These are phyloP conservation scores for Gossypium anomalum DNA, from an alignment of 345 rosid genomes.

Conservation along the genomic window DNA sequence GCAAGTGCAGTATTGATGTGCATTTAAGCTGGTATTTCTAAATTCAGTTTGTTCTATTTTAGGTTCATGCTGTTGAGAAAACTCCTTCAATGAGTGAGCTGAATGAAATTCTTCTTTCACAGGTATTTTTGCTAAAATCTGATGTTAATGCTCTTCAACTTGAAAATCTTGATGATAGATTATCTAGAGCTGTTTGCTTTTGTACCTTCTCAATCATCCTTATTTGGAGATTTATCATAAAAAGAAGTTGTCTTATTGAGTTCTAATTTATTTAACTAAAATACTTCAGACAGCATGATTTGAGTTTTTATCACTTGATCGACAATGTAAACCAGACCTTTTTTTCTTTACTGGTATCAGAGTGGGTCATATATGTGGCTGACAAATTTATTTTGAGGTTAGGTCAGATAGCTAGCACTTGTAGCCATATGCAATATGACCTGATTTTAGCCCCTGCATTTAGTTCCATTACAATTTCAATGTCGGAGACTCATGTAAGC, in stretches of 20 bases:
- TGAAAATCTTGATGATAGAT: not conserved
- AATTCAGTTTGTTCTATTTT: conserved; percentile 23
- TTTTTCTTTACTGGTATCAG: not conserved
- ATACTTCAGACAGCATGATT: not conserved
- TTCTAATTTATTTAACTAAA: not conserved
- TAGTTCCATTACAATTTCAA: not conserved
- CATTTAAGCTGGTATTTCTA: conserved; percentile 15
- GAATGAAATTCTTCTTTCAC: conserved; percentile 41
- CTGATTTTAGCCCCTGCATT: not conserved
- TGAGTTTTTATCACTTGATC: not conserved
- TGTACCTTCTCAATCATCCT: not conserved
- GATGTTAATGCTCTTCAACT: not conserved
- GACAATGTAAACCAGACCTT: not conserved
- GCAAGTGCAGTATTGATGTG: not conserved
- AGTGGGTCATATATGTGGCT: not conserved
- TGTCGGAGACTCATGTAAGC: not conserved
- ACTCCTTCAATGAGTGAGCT: conserved; percentile 98
- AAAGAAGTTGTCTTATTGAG: not conserved
- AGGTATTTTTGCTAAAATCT: conserved; percentile 3
- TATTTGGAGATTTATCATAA: not conserved
- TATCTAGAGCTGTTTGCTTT: conserved; percentile 14
- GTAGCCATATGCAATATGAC: not conserved
- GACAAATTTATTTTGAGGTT: not conserved
- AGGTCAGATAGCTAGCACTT: not conserved
- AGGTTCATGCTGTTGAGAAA: conserved; percentile 87